A percentile compares a stretch with the other conserved stretches of the same genome.
phyloP scores from a whole-genome alignment of 345 rosid genomes.

The Moricandia moricandioides region DNA sequence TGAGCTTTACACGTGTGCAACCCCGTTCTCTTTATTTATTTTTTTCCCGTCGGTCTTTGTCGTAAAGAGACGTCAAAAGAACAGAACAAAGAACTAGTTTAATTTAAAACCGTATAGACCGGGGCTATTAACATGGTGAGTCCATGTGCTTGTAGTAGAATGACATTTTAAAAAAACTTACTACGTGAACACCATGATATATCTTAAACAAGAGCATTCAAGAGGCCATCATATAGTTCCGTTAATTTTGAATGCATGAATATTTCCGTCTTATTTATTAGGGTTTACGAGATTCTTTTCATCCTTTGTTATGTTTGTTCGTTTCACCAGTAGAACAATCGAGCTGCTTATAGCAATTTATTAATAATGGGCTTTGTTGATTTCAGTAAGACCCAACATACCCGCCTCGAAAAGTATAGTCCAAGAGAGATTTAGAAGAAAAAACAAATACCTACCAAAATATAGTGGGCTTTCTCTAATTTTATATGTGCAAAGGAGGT shows the following conservation, averaged over 20 bases:
- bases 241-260: conserved; percentile 21
- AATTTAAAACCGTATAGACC: not conserved
- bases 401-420: no score
- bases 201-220: not conserved
- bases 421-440: no score
- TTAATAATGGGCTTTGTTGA: not conserved
- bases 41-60: not conserved
- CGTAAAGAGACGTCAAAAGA: not conserved
- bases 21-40: not conserved
- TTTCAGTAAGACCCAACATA: not conserved
- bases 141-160: conserved; percentile 26
- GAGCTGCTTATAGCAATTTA: not conserved
- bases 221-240: not conserved
- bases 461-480: no score
- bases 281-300: not conserved
- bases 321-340: not conserved
- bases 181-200: conserved; percentile 23
- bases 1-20: conserved; percentile 28
- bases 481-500: no score
- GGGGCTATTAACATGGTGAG: conserved; percentile 30
- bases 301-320: not conserved
- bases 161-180: no score
- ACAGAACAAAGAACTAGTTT: not conserved
- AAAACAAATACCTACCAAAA: no score
- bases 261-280: not conserved